Base-by-base conservation (phyloP, 345 rosid genomes). In the sweet orange (Citrus sinensis) region DNA sequence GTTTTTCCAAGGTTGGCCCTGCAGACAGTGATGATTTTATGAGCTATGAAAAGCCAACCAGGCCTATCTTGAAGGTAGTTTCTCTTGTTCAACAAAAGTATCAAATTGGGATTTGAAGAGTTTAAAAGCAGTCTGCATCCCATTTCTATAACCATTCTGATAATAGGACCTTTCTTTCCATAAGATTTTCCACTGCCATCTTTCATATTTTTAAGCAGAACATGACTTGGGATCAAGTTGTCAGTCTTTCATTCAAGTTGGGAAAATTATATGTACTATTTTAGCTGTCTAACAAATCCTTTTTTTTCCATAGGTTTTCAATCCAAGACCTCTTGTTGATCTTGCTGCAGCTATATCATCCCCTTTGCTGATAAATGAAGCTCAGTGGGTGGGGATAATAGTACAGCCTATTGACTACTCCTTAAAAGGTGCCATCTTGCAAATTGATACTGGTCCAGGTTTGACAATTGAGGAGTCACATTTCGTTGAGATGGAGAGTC, bases 391-490 rank as follows among this genome's bases (percentile, higher is more conserved):
- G 30, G 99, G 99, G 81, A 86, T 96, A 78, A 89, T 87, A 42
- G 93, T 88, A 27, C 85, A 82, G 68, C 98, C 99, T 39, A 87
- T 96, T 55, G 85, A 86, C 83, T 94, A 96, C 88, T 90, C 99
- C 34, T 77, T 96, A 60, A 90, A 89, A 82, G 97, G 91, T 70
- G 97, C 98, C 63, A 80, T 91, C 78, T 85, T 94, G 92, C 91
- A 92, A 82, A 90, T 96, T 82, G 98, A 96, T 79, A 88, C 99
- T 81, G 98, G 98, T 81, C 99, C 98, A 67, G 99, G 98, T 63
- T 89, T 96, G 88, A 89, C 83, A 83, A 91, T 92, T 69, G 98
- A 91, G 81, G 93, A 89, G 74, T 88, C 88, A 2, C 87, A 83
- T 87, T 88, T 82, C 76, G 90, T 96, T 86, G 99, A 96, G 88